Evolutionary conservation across 495 filamentous ascomycete species (phyloP), one percentile per base, ranked within the genome.

Genomic region (Podospora tetraspora): DNA sequence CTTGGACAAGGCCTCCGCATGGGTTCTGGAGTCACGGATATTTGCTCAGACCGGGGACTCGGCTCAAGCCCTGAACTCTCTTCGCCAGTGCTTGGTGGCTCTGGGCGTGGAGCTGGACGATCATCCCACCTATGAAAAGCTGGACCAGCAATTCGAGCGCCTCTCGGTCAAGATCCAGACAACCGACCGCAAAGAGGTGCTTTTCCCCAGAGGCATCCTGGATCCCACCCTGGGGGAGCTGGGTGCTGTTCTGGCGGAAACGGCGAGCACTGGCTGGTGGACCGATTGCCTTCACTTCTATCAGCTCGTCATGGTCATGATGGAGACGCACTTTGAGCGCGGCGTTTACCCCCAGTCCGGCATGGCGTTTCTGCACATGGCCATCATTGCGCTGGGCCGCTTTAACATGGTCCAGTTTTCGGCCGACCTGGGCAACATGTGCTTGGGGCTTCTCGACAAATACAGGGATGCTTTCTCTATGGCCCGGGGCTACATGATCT

Each of bases 251-350:
- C 82, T 96, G 67, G 83, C 88, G 0, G 93, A 96, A 76, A 88
- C 91, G 11, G 84, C 91, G 67, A 87, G 88, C 62, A 88, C 92
- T n/a, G 90, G 90, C 1, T 96, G 91, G 78, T 97, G 92, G 92
- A 88, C 86, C 71, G 88, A 95, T 74, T 79, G 82, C 21, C 72
- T 92, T 24, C 84, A 87, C 25, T 96, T 93, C 77, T 96, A 93
- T 74, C 87, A 91, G 64, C 86, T 91, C 67, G 81, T 88, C 5
- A 84, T 94, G 12, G 83, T 89, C 62, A 88, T 93, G 81, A 80
- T 94, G 71, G 84, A 89, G 59, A 84, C 89, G 23, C 88, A 91
- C 70, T 80, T 96, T 19, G 78, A 75, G 11, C 82, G 84, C 56
- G 90, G 89, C 0, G 82, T 85, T 2, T 92, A 91, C 72, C 86